A percentile compares a stretch with the other conserved stretches of the same genome.
phyloP scores from a whole-genome alignment of 2,329 filamentous ascomycete genomes.

The Myriosclerotinia scirpicola region DNA sequence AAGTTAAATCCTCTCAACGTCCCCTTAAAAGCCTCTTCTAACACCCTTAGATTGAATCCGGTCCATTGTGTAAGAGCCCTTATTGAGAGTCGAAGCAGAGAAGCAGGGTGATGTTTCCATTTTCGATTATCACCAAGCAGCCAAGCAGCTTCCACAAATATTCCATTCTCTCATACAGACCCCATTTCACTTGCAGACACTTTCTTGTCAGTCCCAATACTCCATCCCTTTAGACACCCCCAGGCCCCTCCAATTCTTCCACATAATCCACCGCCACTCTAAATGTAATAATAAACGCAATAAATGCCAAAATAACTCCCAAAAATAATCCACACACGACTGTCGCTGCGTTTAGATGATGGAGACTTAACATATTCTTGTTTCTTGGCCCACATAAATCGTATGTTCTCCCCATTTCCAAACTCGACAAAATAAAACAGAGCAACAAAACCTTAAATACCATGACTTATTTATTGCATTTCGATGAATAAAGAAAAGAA shows the following conservation, averaged over 20 bases:
- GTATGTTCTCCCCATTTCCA: slow-evolving; percentile 9
- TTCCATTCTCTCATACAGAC: background rate
- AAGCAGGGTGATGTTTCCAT: background rate
- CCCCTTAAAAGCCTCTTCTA: background rate
- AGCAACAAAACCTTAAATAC: background rate
- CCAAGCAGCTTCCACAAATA: background rate
- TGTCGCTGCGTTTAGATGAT: slow-evolving; percentile 15
- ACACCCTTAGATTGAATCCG: background rate
- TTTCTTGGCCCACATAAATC: background rate
- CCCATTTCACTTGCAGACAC: background rate
- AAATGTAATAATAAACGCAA: slow-evolving; percentile 18
- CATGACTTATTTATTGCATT: background rate
- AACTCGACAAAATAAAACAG: background rate
- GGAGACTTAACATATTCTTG: slow-evolving; percentile 17
- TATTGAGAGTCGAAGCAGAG: background rate
- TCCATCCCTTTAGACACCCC: background rate
- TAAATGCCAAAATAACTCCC: slow-evolving; percentile 13
- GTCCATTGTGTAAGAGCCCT: background rate
- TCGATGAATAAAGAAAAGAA: slow-evolving; percentile 12
- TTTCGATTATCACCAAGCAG: background rate
- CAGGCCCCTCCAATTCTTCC: background rate
- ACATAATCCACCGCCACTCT: slow-evolving; percentile 16
- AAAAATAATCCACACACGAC: slow-evolving; percentile 20
- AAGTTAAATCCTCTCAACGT: background rate
- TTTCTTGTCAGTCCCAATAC: background rate